Conservation (phyloP, 352 stramenopile species). For the Phytophthora constricta region DNA sequence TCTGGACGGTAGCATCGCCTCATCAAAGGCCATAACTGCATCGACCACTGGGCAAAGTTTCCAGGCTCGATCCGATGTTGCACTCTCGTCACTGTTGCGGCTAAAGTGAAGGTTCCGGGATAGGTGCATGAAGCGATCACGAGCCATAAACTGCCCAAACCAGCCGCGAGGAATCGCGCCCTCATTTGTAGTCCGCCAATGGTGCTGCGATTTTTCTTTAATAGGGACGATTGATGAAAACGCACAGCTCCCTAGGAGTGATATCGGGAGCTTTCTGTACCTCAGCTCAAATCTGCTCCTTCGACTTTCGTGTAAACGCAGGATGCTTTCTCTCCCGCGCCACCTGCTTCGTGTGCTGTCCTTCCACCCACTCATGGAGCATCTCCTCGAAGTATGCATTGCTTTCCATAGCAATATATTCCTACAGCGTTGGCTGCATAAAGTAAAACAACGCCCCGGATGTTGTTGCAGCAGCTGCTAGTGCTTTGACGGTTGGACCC, state of each 20-base stretch:
- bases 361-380: background rate
- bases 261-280: background rate
- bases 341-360: background rate
- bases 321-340: background rate
- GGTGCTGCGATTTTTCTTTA: background rate
- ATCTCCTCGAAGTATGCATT: background rate
- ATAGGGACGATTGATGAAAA: background rate
- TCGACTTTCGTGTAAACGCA: background rate
- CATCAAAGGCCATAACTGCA: too few species aligned
- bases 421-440: background rate
- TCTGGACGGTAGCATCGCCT: too few species aligned
- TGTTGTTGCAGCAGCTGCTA: background rate
- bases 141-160: background rate
- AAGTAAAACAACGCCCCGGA: conserved; percentile 14
- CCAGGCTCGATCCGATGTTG: background rate
- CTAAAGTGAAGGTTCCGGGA: background rate
- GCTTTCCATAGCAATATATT: background rate
- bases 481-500: background rate
- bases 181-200: background rate
- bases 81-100: background rate
- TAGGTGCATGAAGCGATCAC: background rate
- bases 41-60: background rate
- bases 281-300: background rate
- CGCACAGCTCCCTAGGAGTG: background rate
- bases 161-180: background rate